These are phyloP conservation scores for Knoxia roxburghii DNA, from an alignment of 257 asterid species.

Conservation along the genomic window DNA sequence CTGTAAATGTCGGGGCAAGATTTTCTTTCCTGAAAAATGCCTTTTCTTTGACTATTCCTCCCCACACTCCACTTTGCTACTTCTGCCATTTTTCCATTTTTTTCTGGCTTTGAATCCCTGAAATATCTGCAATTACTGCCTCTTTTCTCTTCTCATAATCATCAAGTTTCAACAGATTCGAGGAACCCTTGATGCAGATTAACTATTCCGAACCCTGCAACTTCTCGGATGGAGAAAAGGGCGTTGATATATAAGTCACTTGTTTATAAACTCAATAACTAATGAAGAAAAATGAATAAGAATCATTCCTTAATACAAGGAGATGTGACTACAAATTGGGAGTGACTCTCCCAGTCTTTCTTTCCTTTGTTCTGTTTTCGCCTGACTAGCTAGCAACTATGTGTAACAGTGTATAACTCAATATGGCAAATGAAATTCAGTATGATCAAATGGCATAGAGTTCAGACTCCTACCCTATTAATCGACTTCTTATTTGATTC, in stretches of 20 bases:
- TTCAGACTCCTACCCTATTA: background rate
- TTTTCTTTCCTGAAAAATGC: conserved; percentile 10
- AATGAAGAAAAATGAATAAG: background rate
- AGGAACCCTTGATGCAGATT: too few species aligned
- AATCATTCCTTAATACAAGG: background rate
- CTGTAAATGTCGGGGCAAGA: background rate
- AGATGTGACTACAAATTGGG: background rate
- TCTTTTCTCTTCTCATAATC: too few species aligned
- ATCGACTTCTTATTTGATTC: background rate
- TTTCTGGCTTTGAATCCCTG: too few species aligned
- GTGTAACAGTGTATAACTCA: background rate
- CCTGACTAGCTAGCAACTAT: background rate
- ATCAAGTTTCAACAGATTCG: too few species aligned
- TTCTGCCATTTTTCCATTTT: too few species aligned
- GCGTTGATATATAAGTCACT: too few species aligned
- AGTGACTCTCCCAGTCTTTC: background rate
- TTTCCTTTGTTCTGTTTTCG: background rate
- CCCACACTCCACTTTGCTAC: conserved; percentile 12
- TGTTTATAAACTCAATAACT: background rate
- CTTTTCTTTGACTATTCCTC: conserved; percentile 22
- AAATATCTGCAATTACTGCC: too few species aligned
- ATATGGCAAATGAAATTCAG: too few species aligned
- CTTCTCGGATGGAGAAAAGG: too few species aligned
- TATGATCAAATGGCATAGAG: too few species aligned
- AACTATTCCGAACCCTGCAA: too few species aligned